Percentiles rank a stretch among this genome's conserved stretches.
These are phyloP conservation scores for Astrothelium macrocarpum DNA, from an alignment of 495 filamentous ascomycete species.

Conservation along the genomic window DNA sequence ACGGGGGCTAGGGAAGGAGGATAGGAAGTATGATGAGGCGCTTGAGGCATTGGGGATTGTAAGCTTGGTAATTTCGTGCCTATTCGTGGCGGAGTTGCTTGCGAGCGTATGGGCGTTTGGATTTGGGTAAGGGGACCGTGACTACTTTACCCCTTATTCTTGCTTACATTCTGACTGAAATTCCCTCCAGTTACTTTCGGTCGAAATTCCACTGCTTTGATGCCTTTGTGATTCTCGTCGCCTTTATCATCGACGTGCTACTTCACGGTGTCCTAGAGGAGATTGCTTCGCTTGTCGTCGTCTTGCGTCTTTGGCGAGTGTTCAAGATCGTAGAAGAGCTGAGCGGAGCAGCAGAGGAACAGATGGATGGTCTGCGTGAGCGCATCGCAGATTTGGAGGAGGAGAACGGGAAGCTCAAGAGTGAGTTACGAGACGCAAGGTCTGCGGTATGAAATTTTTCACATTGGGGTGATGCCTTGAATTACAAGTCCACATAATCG, in stretches of 20 bases:
- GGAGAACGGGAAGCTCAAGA: slow-evolving; percentile 15
- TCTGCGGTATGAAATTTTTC: not conserved
- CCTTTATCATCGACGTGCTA: slow-evolving; percentile 50
- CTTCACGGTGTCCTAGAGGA: slow-evolving; percentile 50
- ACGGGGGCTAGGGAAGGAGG: slow-evolving; percentile 26
- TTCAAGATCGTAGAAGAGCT: slow-evolving; percentile 40
- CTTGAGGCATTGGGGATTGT: slow-evolving; percentile 36
- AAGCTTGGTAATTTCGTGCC: slow-evolving; percentile 45
- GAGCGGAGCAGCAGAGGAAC: slow-evolving; percentile 17
- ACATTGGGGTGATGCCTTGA: no score
- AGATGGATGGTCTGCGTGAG: slow-evolving; percentile 18
- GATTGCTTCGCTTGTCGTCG: slow-evolving; percentile 51
- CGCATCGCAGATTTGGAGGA: slow-evolving; percentile 13
- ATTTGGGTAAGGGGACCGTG: slow-evolving; percentile 32
- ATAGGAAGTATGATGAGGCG: slow-evolving; percentile 26
- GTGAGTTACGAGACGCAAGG: slow-evolving; percentile 8
- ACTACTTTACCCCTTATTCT: slow-evolving; percentile 7
- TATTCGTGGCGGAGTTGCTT: slow-evolving; percentile 53
- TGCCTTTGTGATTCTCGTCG: slow-evolving; percentile 49
- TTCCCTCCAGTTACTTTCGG: slow-evolving; percentile 53
- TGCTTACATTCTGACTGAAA: slow-evolving; percentile 12
- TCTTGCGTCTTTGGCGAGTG: slow-evolving; percentile 57
- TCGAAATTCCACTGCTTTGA: slow-evolving; percentile 57
- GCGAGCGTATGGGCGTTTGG: slow-evolving; percentile 50
- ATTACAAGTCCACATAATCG: no score